Base-by-base conservation (phyloP, 179 eudicot species). In the Heliamphora pulchella region DNA sequence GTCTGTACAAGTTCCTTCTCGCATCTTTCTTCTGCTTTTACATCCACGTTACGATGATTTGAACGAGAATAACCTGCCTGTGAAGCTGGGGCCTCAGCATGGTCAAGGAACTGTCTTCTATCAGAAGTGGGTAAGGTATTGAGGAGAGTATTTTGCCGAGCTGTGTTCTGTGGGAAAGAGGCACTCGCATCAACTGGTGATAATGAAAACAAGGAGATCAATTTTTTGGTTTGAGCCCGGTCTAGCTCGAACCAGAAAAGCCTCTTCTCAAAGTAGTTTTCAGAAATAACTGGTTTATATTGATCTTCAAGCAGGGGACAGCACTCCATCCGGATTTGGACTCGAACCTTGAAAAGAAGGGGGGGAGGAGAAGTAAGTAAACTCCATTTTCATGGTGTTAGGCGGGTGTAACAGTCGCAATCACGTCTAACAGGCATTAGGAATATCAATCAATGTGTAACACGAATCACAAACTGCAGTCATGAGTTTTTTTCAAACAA, bases 221-320 rank as follows among this genome's bases (percentile, higher is more conserved):
- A 72, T 65, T 80, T 78, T 3, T 67, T 63, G n/a, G 94, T 86
- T 81, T 95, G 97, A 46, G 70, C 70, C 65, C 64, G 79, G 83
- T 95, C 97, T 43, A 95, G 86, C 78, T 92, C 97, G 86, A 93
- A 90, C 93, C 92, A 89, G 53, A 93, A 86, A 31, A 75, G 86
- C 62, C 14, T 82, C 5, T 74, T 79, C 77, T 81, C 87, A 58
- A 87, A 92, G 80, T 92, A 92, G 77, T 94, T 94, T 8, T 78
- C 86, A 63, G 80, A 66, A 78, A 94, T 92, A 46, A 92, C 69
- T n/a, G 91, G 87, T 47, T 67, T 58, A 80, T 87, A 91, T 76
- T 87, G 86, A 41, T 85, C 83, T 83, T 94, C 98, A 51, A 46
- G 7, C 74, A 94, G 79, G 17, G 93, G 89, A 17, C 73, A 78